Base-by-base conservation (phyloP, 805 yeast species). In the Cyberlindnera sargentensis region DNA sequence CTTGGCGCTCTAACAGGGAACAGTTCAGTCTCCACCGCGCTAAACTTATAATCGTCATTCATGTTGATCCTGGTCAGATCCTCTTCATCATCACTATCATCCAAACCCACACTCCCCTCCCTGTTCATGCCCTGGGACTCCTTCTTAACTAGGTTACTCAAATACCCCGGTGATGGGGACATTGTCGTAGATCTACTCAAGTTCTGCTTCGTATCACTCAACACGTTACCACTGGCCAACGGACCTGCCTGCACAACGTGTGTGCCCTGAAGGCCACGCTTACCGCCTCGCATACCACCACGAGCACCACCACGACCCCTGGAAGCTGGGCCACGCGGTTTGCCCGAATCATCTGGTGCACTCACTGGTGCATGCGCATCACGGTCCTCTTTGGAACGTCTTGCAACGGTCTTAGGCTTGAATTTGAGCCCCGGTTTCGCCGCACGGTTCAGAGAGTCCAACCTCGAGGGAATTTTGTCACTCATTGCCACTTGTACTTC, bases 391-490 rank as follows among this genome's bases (percentile, higher is more conserved):
- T 86, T 82, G 8, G 88, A 67, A 59, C 87, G 79, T 63, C 97
- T 71, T 0, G 89, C 89, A 36, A 90, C 95, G 2, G 73, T 82
- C 62, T 90, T 90, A 3, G 97, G 97, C 62, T 81, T 80, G 65
- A 90, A 90, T 62, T 83, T 82, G 47, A 84, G 65, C 3, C 78
- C 70, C 6, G 85, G 75, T 53, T 78, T 76, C 2, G 66, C 56
- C 27, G 53, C 53, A 10, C 67, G 60, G 1, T 69, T 60, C 3
- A 67, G 53, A 1, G 73, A 69, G 49, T 68, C 73, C 45, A 70
- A 51, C 41, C 73, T 48, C 4, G 56, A 47, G 15, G 49, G 59
- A 34, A 51, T 42, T 30, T 50, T 49, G 31, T 54, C 60, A 30
- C 53, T 45, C 59, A 56, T 56, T 27, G 20, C 20, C 20, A 15